phyloP scores from a whole-genome alignment of 129 eudicot species.

The Pulicaria dysenterica region DNA sequence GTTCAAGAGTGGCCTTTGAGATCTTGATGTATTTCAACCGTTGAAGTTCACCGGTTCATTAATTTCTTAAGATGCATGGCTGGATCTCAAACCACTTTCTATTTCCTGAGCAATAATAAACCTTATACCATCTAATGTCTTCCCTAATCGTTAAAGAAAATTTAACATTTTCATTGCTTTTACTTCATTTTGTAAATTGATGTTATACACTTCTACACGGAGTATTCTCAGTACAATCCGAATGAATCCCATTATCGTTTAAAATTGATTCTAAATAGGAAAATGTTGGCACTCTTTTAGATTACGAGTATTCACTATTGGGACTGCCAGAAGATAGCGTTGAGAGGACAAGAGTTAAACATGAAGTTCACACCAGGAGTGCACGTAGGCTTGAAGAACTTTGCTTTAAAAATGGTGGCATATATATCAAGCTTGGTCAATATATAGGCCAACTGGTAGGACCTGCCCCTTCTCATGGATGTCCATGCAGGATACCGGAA shows the following conservation, averaged over 20 bases:
- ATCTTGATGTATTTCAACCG: not conserved
- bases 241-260: not conserved
- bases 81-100: conserved; percentile 10
- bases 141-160: too few species aligned
- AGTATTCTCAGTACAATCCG: not conserved
- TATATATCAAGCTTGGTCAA: conserved; percentile 96
- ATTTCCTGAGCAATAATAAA: not conserved
- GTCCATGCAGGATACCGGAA: not conserved
- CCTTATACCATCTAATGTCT: too few species aligned
- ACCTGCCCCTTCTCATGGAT: conserved; percentile 7
- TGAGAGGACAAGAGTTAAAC: conserved; percentile 66
- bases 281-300: conserved; percentile 37
- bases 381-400: conserved; percentile 78
- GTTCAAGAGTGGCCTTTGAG: conserved; percentile 4
- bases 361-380: conserved; percentile 83
- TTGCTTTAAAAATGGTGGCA: conserved; percentile 90
- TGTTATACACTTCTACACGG: not conserved
- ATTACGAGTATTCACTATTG: conserved; percentile 83
- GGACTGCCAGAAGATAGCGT: conserved; percentile 72
- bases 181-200: too few species aligned
- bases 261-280: conserved; percentile 28
- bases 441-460: conserved; percentile 90
- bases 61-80: not conserved
- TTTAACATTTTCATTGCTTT: too few species aligned
- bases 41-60: not conserved